Percentiles rank a stretch among this genome's conserved stretches.
Conservation (phyloP, 164 flowering plant species). For the Tinospora cordifolia region DNA sequence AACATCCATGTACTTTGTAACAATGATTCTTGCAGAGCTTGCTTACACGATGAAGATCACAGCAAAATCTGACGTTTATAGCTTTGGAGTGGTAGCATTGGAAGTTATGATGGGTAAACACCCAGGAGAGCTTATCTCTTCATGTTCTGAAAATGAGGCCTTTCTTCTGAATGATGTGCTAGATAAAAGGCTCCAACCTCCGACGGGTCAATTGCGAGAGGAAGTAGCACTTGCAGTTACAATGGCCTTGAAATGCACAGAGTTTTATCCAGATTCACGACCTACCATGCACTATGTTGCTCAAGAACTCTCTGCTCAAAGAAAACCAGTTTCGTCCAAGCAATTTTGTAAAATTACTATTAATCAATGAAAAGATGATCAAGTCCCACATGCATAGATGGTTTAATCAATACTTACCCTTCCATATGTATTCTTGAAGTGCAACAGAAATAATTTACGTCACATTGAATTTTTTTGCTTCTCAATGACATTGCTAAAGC, state of each 20-base stretch:
- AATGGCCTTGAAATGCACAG: conserved; percentile 48
- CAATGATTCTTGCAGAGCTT: conserved; percentile 15
- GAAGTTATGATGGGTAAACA: conserved; percentile 21
- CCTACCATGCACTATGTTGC: conserved; percentile 55
- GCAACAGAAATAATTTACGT: too few relatives aligned
- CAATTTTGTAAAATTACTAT: conserved; percentile 21
- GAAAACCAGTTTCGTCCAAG: conserved; percentile 12
- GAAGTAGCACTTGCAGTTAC: conserved; percentile 34
- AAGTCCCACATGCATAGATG: neutral
- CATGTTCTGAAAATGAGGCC: conserved; percentile 14
- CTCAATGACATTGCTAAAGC: too few relatives aligned
- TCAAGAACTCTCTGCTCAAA: conserved; percentile 34
- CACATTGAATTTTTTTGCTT: too few relatives aligned
- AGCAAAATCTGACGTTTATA: conserved; percentile 23
- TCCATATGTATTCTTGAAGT: neutral
- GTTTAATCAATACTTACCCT: neutral
- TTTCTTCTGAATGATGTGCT: conserved; percentile 35
- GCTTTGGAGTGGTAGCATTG: conserved; percentile 25
- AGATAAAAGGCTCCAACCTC: conserved; percentile 48
- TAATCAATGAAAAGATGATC: conserved; percentile 11
- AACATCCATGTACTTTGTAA: neutral
- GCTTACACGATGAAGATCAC: conserved; percentile 22
- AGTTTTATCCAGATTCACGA: conserved; percentile 36
- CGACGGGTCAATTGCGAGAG: conserved; percentile 37
- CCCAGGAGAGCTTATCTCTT: conserved; percentile 24